A percentile compares a stretch with the other conserved stretches of the same genome.
Evolutionary conservation across 2,329 filamentous ascomycete species (phyloP).

Genomic region (Fusarium sp.): DNA sequence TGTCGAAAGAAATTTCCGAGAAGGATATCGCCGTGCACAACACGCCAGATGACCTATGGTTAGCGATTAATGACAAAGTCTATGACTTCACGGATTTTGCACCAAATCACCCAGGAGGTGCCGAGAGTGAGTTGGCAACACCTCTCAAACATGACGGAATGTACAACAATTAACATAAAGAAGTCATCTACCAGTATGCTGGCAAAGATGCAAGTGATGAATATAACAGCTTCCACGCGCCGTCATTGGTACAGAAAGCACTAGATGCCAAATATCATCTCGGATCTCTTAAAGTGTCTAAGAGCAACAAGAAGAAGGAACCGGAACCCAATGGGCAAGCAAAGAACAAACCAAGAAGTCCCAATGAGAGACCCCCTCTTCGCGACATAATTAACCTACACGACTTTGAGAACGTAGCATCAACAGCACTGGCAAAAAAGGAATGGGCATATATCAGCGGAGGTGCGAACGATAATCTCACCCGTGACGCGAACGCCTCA

Average conservation of each 20-base stretch:
- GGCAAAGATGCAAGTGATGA: conserved; percentile 39
- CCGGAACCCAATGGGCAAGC: fast-evolving
- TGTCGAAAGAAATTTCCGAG: conserved; percentile 45
- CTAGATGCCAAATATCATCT: conserved; percentile 9
- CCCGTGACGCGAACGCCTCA: conserved; percentile 31
- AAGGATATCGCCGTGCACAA: conserved; percentile 59
- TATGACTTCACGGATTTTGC: conserved; percentile 61
- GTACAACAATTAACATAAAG: neutral
- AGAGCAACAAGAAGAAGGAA: neutral
- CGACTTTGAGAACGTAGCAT: conserved; percentile 40
- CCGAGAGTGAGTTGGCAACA: conserved; percentile 5
- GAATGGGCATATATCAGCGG: conserved; percentile 39
- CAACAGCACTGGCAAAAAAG: conserved; percentile 20
- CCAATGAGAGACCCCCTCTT: neutral
- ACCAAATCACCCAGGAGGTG: conserved; percentile 36
- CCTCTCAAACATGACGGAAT: fast-evolving
- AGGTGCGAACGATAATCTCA: conserved; percentile 41
- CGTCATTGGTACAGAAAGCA: conserved; percentile 33
- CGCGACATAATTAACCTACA: conserved; percentile 36
- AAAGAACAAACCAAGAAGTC: fast-evolving
- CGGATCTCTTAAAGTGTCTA: neutral
- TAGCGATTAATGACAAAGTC: conserved; percentile 72
- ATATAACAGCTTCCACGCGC: conserved; percentile 39
- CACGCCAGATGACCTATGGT: conserved; percentile 65
- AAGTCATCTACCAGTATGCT: conserved; percentile 41